Conservation (phyloP, 768 basidiomycete genomes). For the Kwoniella sp. region DNA sequence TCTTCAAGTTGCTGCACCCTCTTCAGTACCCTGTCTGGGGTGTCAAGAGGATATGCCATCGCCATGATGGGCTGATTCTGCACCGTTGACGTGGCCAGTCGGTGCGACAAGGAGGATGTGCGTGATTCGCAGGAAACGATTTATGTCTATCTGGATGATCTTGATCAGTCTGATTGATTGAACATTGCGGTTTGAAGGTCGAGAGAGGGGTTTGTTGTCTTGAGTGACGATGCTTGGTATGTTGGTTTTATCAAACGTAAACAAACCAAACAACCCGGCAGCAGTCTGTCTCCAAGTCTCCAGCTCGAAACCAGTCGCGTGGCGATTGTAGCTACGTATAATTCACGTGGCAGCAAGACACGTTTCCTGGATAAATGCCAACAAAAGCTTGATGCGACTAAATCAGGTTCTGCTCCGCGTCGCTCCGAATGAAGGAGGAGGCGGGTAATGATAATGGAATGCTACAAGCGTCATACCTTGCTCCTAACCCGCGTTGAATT, state of each 20-base stretch:
- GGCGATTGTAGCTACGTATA: neutral
- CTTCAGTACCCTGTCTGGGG: conserved; percentile 43
- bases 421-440: conserved; percentile 19
- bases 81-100: no score
- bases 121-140: no score
- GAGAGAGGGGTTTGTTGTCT: no score
- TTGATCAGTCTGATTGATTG: no score
- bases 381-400: neutral
- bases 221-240: neutral
- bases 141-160: no score
- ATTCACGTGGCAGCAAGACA: no score
- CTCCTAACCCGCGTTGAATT: neutral
- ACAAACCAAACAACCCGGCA: conserved; percentile 12
- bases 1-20: conserved; percentile 45
- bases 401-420: neutral
- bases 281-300: no score
- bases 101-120: no score
- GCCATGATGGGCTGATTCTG: conserved; percentile 26
- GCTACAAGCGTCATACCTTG: neutral
- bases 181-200: no score
- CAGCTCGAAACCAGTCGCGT: conserved; percentile 17
- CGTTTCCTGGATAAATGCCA: neutral
- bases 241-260: conserved; percentile 9
- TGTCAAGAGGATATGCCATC: conserved; percentile 28
- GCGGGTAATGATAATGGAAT: neutral